Evolutionary conservation across 2,329 filamentous ascomycete genomes (phyloP), one percentile per base, ranked within the genome.

Genomic region (Hypomyces perniciosus): DNA sequence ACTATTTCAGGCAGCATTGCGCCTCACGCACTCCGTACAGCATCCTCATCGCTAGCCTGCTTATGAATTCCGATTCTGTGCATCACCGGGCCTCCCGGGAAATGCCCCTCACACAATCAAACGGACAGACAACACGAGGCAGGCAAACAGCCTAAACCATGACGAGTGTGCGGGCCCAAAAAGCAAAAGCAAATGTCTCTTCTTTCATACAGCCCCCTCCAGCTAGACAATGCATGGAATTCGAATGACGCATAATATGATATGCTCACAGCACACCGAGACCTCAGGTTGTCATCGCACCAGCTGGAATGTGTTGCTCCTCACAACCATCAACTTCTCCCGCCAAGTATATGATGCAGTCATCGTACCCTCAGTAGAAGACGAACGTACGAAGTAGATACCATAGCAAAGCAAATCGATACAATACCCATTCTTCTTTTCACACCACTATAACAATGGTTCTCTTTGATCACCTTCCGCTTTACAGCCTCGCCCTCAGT

Each of bases 291-390:
- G 46, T 13, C 45, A 30, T 31, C 54, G 39, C 48, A 51, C 44
- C 50, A 39, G 52, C 53, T 62, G 65, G 65, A 67, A 68, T 67
- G 65, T 53, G 61, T 65, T 63, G 61, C 64, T 66, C 61, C 60
- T 41, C 54, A 52, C 59, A 55, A 65, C 64, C 38, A 29, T 33
- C 42, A 48, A 20, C 12, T 39, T 28, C 31, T 39, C 40, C 47
- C 44, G 34, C 39, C 49, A 48, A 27, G 50, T 50, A 59, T 62
- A 63, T 58, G 45, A 47, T 40, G 8, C 31, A 37, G 8, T 29
- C 45, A 20, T 52, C 4, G 3, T 26, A 10, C 39, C 13, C 6
- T 35, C 33, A 35, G 8, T 8, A 8, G 8, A 35, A 35, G 8
- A 8, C 33, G 12, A 8, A 8, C 33, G 12, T 6, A 41, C 40